Evolutionary conservation across 2,329 filamentous ascomycete species (phyloP).

Genomic region (Penicillium oxalicum): DNA sequence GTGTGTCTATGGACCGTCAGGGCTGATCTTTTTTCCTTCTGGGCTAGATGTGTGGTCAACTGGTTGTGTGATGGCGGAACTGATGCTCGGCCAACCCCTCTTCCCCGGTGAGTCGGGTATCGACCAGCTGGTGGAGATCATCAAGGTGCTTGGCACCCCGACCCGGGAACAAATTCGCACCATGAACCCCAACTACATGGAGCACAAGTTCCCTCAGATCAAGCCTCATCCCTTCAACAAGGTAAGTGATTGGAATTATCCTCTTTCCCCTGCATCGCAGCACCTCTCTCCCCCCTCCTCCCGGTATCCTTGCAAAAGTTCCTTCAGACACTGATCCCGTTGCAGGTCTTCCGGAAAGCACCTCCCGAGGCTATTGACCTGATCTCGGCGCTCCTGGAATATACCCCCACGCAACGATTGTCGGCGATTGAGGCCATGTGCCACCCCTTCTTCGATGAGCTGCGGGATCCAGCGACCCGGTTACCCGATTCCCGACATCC

Average conservation of each 20-base stretch:
- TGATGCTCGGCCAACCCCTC: slow-evolving; percentile 96
- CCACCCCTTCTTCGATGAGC: slow-evolving; percentile 96
- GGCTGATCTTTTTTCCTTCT: slow-evolving; percentile 1
- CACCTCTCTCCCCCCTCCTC: neutral
- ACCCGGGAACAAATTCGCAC: slow-evolving; percentile 97
- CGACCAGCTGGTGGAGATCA: slow-evolving; percentile 97
- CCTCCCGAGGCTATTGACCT: slow-evolving; percentile 88
- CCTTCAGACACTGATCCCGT: slow-evolving; percentile 15
- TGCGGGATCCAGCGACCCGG: slow-evolving; percentile 83
- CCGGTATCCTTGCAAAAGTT: neutral
- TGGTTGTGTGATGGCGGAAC: slow-evolving; percentile 96
- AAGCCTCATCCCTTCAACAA: slow-evolving; percentile 99
- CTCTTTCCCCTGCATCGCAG: neutral
- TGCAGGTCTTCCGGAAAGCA: slow-evolving; percentile 87
- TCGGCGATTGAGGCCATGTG: slow-evolving; percentile 95
- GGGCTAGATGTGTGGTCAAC: slow-evolving; percentile 93
- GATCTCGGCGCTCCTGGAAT: slow-evolving; percentile 89
- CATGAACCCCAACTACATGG: slow-evolving; percentile 99
- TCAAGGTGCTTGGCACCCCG: slow-evolving; percentile 95
- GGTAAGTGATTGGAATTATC: slow-evolving; percentile 37
- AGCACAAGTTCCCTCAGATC: slow-evolving; percentile 99
- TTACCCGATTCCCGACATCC: slow-evolving; percentile 91
- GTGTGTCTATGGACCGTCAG: neutral
- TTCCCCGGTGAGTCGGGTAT: slow-evolving; percentile 99
- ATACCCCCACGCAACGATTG: slow-evolving; percentile 92